phyloP scores from a whole-genome alignment of 495 filamentous ascomycete genomes.

The Hypoxylon intermedium region DNA sequence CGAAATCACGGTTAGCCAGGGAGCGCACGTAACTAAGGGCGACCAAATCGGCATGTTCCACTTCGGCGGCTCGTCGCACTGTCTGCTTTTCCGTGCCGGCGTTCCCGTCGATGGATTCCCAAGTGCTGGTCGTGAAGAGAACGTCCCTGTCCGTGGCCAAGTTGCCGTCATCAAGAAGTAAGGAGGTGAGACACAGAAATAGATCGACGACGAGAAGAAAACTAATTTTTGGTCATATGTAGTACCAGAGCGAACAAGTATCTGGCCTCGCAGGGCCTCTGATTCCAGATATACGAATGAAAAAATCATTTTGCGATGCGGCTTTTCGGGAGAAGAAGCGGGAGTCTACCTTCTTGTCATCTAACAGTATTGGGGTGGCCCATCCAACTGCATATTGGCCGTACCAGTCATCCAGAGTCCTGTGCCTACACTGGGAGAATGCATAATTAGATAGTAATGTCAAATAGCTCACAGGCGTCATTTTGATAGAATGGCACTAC shows the following conservation, averaged over 20 bases:
- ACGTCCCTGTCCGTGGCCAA: conserved; percentile 64
- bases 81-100: conserved; percentile 62
- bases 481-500: no score
- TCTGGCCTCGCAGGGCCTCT: no score
- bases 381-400: no score
- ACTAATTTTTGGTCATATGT: background rate
- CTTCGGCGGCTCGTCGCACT: conserved; percentile 72
- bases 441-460: no score
- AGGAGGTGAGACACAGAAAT: conserved; percentile 10
- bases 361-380: no score
- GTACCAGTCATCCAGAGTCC: no score
- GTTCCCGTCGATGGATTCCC: conserved; percentile 58
- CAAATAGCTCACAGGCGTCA: no score
- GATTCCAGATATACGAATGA: no score
- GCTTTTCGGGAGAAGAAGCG: no score
- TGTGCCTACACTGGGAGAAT: no score
- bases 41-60: conserved; percentile 77
- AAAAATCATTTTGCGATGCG: no score
- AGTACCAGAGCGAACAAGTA: background rate
- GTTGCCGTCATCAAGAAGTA: conserved; percentile 53
- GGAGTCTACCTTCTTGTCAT: no score
- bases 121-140: conserved; percentile 53
- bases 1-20: conserved; percentile 68
- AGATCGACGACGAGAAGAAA: background rate
- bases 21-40: conserved; percentile 67